phyloP scores from a whole-genome alignment of 176 grass and related monocot genomes.

The Avena atlantica region DNA sequence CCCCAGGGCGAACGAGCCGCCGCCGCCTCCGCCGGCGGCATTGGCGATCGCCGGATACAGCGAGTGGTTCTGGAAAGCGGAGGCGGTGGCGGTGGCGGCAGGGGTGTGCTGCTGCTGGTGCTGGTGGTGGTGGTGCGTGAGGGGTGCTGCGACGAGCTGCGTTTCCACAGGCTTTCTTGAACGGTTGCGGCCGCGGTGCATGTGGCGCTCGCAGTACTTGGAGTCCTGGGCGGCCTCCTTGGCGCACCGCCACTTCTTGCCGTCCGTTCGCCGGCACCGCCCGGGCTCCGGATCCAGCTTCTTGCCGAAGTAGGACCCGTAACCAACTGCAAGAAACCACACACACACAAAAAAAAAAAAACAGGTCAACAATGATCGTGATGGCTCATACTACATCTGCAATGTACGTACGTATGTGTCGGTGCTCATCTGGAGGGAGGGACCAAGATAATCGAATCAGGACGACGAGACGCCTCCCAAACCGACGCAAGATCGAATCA shows the following conservation, averaged over 20 bases:
- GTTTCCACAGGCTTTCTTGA: constrained; percentile 99
- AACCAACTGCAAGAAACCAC: constrained; percentile 56
- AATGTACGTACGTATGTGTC: constrained; percentile 26
- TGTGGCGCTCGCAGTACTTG: constrained; percentile 98
- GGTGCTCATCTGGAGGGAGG: constrained; percentile 19
- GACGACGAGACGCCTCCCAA: constrained; percentile 32
- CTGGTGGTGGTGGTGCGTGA: constrained; percentile 22
- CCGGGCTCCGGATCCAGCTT: constrained; percentile 93
- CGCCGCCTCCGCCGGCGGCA: background rate
- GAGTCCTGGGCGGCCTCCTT: constrained; percentile 91
- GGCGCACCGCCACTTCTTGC: constrained; percentile 98
- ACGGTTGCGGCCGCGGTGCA: constrained; percentile 94
- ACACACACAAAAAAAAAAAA: background rate
- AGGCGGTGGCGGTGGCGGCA: background rate
- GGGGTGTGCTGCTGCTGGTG: constrained; percentile 11
- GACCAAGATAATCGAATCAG: background rate
- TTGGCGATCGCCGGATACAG: constrained; percentile 38
- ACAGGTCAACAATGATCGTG: constrained; percentile 6
- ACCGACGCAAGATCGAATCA: constrained; percentile 36
- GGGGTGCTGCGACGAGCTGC: constrained; percentile 48
- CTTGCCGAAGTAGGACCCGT: constrained; percentile 84
- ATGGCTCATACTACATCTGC: background rate
- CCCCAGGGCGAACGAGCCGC: constrained; percentile 38
- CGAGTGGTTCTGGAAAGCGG: constrained; percentile 53
- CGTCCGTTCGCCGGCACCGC: constrained; percentile 92